Percentiles rank a stretch among this genome's conserved stretches.
Evolutionary conservation across 768 basidiomycete species (phyloP).

Genomic region (Phanerochaete carnosa): DNA sequence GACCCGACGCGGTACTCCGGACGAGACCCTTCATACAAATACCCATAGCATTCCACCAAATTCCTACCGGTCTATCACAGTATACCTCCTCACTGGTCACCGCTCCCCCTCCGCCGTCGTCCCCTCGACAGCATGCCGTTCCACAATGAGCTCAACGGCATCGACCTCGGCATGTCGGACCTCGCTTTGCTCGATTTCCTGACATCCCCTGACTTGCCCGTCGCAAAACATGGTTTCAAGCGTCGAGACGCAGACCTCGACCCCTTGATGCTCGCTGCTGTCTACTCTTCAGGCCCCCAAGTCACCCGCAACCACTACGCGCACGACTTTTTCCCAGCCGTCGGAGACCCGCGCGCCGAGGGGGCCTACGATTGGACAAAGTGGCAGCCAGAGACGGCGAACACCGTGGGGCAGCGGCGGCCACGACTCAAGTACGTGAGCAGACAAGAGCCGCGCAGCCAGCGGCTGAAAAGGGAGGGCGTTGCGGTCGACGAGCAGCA

Average conservation of each 20-base stretch:
- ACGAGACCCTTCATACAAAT: constrained; percentile 1
- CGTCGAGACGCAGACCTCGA: constrained; percentile 74
- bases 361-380: constrained; percentile 58
- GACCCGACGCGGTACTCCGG: constrained; percentile 14
- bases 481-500: constrained; percentile 38
- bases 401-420: constrained; percentile 37
- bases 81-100: background rate
- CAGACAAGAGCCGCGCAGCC: constrained; percentile 69
- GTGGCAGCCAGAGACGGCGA: constrained; percentile 43
- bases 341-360: constrained; percentile 49
- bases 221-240: constrained; percentile 41
- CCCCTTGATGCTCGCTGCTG: constrained; percentile 75
- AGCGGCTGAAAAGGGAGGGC: constrained; percentile 40
- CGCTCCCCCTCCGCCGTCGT: background rate
- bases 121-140: constrained; percentile 19
- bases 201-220: constrained; percentile 37
- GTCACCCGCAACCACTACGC: constrained; percentile 84
- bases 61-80: background rate
- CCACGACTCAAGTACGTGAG: constrained; percentile 59
- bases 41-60: constrained; percentile 3
- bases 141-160: constrained; percentile 23
- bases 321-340: constrained; percentile 71
- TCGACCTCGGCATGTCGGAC: constrained; percentile 40
- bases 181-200: constrained; percentile 64
- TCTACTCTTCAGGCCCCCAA: constrained; percentile 69